A percentile compares a stretch with the other conserved stretches of the same genome.
phyloP scores from a whole-genome alignment of 208 protist genomes.

The Leptomonas pyrrhocoris region DNA sequence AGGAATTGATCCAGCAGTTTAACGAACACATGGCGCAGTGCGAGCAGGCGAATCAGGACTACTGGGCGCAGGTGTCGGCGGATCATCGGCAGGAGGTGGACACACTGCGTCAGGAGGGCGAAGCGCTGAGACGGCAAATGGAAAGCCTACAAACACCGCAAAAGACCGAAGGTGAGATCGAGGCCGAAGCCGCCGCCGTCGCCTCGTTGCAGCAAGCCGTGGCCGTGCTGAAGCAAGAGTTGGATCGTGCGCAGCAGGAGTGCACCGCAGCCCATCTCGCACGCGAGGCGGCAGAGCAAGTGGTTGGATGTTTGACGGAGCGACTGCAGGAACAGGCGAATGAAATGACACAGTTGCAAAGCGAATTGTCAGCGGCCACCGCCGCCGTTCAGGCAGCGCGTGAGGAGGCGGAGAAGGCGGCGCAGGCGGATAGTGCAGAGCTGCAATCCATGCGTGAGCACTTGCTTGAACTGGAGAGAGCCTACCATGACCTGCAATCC shows the following conservation, averaged over 20 bases:
- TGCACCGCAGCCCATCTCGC: conserved; percentile 3
- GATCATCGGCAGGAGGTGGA: conserved; percentile 34
- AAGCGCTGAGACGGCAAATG: conserved; percentile 10
- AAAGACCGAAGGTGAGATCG: conserved; percentile 8
- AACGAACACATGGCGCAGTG: conserved; percentile 58
- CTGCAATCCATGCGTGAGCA: background rate
- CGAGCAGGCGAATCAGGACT: conserved; percentile 44
- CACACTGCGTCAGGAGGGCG: conserved; percentile 20
- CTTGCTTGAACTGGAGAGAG: background rate
- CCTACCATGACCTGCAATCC: conserved; percentile 3
- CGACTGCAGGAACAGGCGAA: conserved; percentile 14
- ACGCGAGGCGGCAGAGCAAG: conserved; percentile 8
- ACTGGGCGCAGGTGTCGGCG: conserved; percentile 31
- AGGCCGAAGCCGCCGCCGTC: background rate
- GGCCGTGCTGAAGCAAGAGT: conserved; percentile 11
- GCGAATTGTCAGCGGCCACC: conserved; percentile 1
- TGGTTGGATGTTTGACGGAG: background rate
- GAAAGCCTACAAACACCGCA: conserved; percentile 16
- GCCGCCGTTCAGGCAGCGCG: conserved; percentile 1
- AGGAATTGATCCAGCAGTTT: conserved; percentile 44
- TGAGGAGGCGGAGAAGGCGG: background rate
- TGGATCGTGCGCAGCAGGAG: conserved; percentile 6
- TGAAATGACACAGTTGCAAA: conserved; percentile 15
- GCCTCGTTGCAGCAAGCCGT: conserved; percentile 3
- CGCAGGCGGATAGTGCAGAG: background rate